Evolutionary conservation across 129 eudicot species (phyloP).

Genomic region (Deinandra increscens): DNA sequence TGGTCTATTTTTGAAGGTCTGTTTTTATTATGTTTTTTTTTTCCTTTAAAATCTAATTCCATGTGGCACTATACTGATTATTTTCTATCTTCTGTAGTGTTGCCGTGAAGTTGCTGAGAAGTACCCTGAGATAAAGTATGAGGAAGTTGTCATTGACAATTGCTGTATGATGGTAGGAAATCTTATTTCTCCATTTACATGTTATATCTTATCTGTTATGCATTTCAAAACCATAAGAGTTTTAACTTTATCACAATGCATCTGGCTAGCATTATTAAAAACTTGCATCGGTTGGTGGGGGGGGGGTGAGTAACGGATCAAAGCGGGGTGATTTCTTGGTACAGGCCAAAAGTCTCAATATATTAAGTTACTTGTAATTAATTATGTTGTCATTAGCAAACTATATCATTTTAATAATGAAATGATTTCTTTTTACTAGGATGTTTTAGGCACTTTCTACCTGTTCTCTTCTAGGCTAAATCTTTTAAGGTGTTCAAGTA

Average conservation of each 20-base stretch:
- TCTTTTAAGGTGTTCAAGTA: neutral
- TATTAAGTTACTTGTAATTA: neutral
- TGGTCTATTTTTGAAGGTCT: conserved; percentile 92
- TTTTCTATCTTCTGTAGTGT: conserved; percentile 49
- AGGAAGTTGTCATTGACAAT: conserved; percentile 96
- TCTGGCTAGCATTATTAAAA: no score
- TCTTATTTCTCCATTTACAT: neutral
- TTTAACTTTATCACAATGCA: neutral
- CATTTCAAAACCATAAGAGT: conserved; percentile 18
- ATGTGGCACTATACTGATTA: conserved; percentile 21
- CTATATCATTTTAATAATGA: neutral
- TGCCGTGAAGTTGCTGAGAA: conserved; percentile 98
- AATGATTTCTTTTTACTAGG: neutral
- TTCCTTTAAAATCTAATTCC: neutral
- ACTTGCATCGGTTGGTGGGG: no score
- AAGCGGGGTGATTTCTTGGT: neutral
- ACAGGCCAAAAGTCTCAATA: neutral
- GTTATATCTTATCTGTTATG: conserved; percentile 8
- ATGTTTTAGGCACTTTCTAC: neutral
- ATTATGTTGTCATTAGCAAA: neutral
- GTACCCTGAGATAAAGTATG: conserved; percentile 92
- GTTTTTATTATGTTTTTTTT: neutral
- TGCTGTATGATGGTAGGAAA: conserved; percentile 89
- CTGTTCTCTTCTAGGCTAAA: neutral
- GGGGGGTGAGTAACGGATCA: conserved; percentile 12